Conservation (phyloP, 208 protist genomes). For the Acanthamoeba lenticulata region DNA sequence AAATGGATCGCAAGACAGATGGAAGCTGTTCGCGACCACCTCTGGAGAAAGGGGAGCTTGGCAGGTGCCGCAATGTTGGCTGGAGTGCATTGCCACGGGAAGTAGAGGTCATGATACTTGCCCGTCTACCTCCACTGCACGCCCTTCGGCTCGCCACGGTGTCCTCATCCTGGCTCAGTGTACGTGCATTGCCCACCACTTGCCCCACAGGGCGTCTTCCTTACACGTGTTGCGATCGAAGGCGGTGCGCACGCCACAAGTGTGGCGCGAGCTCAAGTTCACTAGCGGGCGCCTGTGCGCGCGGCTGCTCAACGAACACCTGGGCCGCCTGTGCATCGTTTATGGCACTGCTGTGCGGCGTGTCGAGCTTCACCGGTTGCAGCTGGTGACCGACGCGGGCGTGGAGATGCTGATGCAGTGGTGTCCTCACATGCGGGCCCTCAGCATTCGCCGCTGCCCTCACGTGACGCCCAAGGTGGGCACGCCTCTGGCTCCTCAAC, state of each 20-base stretch:
- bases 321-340: not conserved
- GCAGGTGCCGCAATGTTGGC: not conserved
- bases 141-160: not conserved
- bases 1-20: not conserved
- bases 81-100: not conserved
- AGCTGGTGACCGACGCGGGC: not conserved
- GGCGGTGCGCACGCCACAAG: not conserved
- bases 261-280: slow-evolving; percentile 1
- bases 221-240: not conserved
- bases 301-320: not conserved
- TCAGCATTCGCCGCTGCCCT: not conserved
- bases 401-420: not conserved
- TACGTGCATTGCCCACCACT: not conserved
- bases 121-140: not conserved
- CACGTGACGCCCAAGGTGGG: not conserved
- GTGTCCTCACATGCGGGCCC: not conserved
- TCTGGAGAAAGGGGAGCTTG: not conserved
- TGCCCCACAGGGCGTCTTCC: not conserved
- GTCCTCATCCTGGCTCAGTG: not conserved
- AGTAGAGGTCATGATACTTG: not conserved
- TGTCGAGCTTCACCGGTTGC: not conserved
- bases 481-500: not conserved
- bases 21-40: no score
- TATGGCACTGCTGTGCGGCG: not conserved
- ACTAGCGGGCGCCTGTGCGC: not conserved